phyloP scores from a whole-genome alignment of 495 filamentous ascomycete genomes.

The Podospora pseudopauciseta region DNA sequence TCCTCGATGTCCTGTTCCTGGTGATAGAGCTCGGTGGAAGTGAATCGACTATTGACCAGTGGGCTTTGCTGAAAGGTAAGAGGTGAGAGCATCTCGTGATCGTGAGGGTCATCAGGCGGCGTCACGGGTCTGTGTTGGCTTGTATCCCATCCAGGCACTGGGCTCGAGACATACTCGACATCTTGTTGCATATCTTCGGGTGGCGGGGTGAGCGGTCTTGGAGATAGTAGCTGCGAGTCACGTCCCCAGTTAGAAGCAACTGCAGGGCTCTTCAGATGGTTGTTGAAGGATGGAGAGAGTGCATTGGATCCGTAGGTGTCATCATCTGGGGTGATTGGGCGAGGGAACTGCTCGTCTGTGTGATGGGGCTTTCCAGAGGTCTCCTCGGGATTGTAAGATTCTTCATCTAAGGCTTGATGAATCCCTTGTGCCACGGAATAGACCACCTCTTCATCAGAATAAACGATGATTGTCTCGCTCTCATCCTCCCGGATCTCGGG shows the following conservation, averaged over 20 bases:
- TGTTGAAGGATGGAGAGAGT: background rate
- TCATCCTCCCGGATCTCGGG: background rate
- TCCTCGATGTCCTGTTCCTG: background rate
- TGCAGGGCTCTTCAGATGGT: slow-evolving; percentile 7
- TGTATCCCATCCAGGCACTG: slow-evolving; percentile 4
- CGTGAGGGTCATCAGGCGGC: slow-evolving; percentile 5
- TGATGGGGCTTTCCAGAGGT: background rate
- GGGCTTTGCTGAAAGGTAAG: background rate
- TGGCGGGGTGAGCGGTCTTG: slow-evolving; percentile 5
- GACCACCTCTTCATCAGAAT: background rate
- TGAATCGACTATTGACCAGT: background rate
- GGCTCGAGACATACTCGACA: background rate
- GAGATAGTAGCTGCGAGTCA: slow-evolving; percentile 10
- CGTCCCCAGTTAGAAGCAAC: slow-evolving; percentile 3
- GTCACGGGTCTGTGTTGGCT: slow-evolving; percentile 12
- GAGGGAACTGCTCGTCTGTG: background rate
- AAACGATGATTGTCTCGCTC: background rate
- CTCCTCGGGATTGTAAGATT: background rate
- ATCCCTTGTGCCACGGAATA: background rate
- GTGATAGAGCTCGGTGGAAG: background rate
- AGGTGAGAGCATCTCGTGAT: slow-evolving; percentile 4
- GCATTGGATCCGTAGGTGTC: background rate
- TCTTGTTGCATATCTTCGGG: slow-evolving; percentile 2
- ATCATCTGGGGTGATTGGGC: background rate
- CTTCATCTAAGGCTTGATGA: background rate